A percentile compares a stretch with the other conserved stretches of the same genome.
phyloP scores from a whole-genome alignment of 129 eudicot species.

The Flaveria sonorensis region DNA sequence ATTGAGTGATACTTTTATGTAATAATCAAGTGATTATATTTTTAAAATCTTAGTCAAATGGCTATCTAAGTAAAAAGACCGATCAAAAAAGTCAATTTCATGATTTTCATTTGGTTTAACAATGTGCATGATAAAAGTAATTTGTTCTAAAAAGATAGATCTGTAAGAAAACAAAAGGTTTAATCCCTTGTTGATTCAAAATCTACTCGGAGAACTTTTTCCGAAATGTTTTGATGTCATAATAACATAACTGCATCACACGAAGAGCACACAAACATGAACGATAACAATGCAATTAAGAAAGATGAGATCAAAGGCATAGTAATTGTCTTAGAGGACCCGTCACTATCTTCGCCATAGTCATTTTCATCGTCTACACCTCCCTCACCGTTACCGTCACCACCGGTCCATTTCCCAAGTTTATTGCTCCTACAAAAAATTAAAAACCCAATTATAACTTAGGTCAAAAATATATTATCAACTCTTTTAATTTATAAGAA shows the following conservation, averaged over 20 bases:
- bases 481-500: too few species aligned
- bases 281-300: slow-evolving; percentile 37
- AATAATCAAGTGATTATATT: too few species aligned
- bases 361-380: slow-evolving; percentile 52
- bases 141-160: neutral
- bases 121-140: neutral
- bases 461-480: too few species aligned
- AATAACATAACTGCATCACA: slow-evolving; percentile 12
- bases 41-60: neutral
- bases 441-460: neutral
- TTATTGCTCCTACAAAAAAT: slow-evolving; percentile 61
- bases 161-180: neutral
- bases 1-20: neutral
- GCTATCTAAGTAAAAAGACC: neutral
- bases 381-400: slow-evolving; percentile 27
- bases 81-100: neutral
- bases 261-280: slow-evolving; percentile 22
- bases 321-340: slow-evolving; percentile 26
- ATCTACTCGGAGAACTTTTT: slow-evolving; percentile 35
- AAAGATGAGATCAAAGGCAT: slow-evolving; percentile 21
- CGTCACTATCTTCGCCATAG: slow-evolving; percentile 50
- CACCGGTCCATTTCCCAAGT: slow-evolving; percentile 65
- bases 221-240: slow-evolving; percentile 36
- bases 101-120: neutral
- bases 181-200: slow-evolving; percentile 26